These are phyloP conservation scores for Kwoniella heveanensis DNA, from an alignment of 768 basidiomycete species.

Conservation along the genomic window DNA sequence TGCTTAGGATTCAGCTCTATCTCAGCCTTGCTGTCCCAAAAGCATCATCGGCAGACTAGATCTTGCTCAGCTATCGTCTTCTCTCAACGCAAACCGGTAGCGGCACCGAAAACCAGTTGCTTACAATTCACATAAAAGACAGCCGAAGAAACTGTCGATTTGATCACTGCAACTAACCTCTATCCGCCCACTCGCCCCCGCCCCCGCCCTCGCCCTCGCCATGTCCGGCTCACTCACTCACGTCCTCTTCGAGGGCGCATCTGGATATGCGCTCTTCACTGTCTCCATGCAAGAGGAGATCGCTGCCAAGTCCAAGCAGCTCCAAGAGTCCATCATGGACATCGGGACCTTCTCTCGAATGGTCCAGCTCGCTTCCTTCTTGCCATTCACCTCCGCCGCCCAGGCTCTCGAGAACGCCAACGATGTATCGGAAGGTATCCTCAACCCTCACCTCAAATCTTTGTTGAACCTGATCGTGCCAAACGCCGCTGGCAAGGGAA, in stretches of 20 bases:
- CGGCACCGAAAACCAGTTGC: no score
- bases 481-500: constrained; percentile 36
- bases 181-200: no score
- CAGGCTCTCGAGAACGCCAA: constrained; percentile 94
- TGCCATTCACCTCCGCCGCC: constrained; percentile 89
- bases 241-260: constrained; percentile 88
- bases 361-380: constrained; percentile 85
- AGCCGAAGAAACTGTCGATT: no score
- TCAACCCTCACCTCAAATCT: constrained; percentile 37
- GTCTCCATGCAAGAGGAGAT: constrained; percentile 84
- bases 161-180: not conserved
- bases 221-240: constrained; percentile 66
- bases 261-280: constrained; percentile 91
- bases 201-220: constrained; percentile 2
- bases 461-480: constrained; percentile 47
- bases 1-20: not conserved
- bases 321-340: constrained; percentile 85
- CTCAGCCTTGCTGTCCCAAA: no score
- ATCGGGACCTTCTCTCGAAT: constrained; percentile 87
- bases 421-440: constrained; percentile 88
- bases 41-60: no score
- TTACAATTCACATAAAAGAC: no score
- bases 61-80: no score
- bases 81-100: no score
- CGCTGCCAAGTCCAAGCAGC: constrained; percentile 71